phyloP scores from a whole-genome alignment of 2,329 filamentous ascomycete genomes.

The Ceratocystis cacaofunesta region DNA sequence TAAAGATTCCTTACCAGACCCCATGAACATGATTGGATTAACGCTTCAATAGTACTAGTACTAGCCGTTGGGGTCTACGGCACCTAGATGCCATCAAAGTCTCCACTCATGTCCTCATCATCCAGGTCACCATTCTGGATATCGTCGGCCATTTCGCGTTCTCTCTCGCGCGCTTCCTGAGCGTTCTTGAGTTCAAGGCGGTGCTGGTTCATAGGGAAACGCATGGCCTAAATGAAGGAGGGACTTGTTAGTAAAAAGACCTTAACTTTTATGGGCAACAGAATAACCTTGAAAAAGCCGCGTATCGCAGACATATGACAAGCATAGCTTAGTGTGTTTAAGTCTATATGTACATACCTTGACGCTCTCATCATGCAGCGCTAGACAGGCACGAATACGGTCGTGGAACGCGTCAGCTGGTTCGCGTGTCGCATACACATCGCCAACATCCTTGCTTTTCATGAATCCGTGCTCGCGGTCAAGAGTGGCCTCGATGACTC shows the following conservation, averaged over 20 bases:
- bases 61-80: not conserved
- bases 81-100: constrained; percentile 84
- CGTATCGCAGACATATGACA: not conserved
- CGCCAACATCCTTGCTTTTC: constrained; percentile 94
- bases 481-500: constrained; percentile 87
- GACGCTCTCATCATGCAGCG: constrained; percentile 91
- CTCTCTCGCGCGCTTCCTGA: constrained; percentile 90
- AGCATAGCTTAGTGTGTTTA: not conserved
- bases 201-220: constrained; percentile 99
- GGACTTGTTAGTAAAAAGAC: constrained; percentile 21
- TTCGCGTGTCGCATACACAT: constrained; percentile 91
- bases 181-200: constrained; percentile 93
- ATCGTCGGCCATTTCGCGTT: constrained; percentile 95
- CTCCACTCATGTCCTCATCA: constrained; percentile 86
- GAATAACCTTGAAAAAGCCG: constrained; percentile 18
- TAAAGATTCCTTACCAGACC: not conserved
- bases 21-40: not conserved
- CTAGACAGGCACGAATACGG: constrained; percentile 79
- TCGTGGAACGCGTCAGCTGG: constrained; percentile 96
- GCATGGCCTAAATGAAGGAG: constrained; percentile 59
- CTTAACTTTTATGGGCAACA: not conserved
- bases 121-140: constrained; percentile 96
- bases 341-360: constrained; percentile 46
- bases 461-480: constrained; percentile 93
- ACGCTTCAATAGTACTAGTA: not conserved